Evolutionary conservation across 192 early-diverging fungal genomes (phyloP).

Genomic region (Chytriomyces sp.): DNA sequence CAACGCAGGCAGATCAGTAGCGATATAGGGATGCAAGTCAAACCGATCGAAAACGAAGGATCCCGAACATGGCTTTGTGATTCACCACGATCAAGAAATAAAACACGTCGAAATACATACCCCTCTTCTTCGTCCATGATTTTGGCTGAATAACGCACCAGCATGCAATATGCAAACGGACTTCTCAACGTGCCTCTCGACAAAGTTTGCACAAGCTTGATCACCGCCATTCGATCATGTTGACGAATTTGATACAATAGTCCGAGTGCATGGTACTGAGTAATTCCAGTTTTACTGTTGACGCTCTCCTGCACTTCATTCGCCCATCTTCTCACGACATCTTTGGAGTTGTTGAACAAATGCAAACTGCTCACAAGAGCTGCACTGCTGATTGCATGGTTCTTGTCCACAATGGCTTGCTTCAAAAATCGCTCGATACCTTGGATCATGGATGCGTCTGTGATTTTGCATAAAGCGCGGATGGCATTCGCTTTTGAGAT

Average conservation of each 20-base stretch:
- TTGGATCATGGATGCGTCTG: conserved; percentile 94
- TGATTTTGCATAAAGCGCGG: conserved; percentile 92
- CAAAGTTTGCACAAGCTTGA: conserved; percentile 92
- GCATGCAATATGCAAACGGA: conserved; percentile 87
- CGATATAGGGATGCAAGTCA: background rate
- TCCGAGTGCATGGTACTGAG: conserved; percentile 98
- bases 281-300: conserved; percentile 87
- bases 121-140: conserved; percentile 66
- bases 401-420: conserved; percentile 95
- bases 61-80: too few species aligned
- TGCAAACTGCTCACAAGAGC: conserved; percentile 92
- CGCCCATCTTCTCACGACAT: conserved; percentile 94
- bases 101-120: conserved; percentile 1
- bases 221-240: conserved; percentile 97
- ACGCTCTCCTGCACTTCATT: conserved; percentile 97
- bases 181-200: conserved; percentile 74
- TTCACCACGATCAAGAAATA: too few species aligned
- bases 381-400: conserved; percentile 83
- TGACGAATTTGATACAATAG: conserved; percentile 93
- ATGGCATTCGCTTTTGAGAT: conserved; percentile 95
- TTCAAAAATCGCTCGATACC: conserved; percentile 96
- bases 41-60: background rate
- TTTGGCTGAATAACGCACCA: conserved; percentile 90
- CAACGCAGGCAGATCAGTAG: background rate
- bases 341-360: conserved; percentile 81